Conservation (phyloP, 805 yeast species). For the Scheffersomyces amazonensis region DNA sequence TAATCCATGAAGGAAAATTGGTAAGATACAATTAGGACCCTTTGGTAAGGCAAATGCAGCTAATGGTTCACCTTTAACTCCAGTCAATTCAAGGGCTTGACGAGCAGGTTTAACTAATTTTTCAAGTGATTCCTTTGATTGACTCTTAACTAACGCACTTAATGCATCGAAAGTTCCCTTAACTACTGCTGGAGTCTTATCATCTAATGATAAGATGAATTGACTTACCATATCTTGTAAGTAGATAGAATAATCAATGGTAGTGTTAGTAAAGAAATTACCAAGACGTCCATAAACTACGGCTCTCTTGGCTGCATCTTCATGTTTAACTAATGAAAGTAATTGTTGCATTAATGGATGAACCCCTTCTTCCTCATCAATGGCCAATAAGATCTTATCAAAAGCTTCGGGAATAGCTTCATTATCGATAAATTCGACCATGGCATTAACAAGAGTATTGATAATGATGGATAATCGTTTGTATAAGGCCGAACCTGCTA, state of each 20-base stretch:
- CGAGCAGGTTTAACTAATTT: conserved; percentile 76
- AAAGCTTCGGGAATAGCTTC: conserved; percentile 53
- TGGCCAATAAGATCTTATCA: conserved; percentile 68
- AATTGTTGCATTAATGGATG: conserved; percentile 84
- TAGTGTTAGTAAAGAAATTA: conserved; percentile 62
- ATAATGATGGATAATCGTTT: conserved; percentile 71
- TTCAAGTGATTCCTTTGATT: conserved; percentile 75
- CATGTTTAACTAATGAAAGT: conserved; percentile 72
- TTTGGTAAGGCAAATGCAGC: conserved; percentile 73
- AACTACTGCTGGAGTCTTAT: conserved; percentile 60
- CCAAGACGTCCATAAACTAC: conserved; percentile 67
- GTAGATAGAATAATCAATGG: conserved; percentile 69
- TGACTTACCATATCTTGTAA: conserved; percentile 71
- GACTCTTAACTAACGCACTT: conserved; percentile 61
- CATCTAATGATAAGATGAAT: conserved; percentile 71
- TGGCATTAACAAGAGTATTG: conserved; percentile 65
- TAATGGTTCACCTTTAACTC: conserved; percentile 60
- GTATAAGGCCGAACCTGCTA: conserved; percentile 81
- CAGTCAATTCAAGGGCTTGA: conserved; percentile 66
- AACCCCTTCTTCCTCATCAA: conserved; percentile 72
- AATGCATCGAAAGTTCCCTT: conserved; percentile 64
- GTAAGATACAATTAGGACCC: conserved; percentile 86
- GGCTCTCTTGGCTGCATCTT: conserved; percentile 61
- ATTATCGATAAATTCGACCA: conserved; percentile 41
- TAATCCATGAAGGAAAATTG: conserved; percentile 90